Percentiles rank a stretch among this genome's conserved stretches.
Conservation (phyloP, 2,329 filamentous ascomycete species). For the Xylariaceae sp. region DNA sequence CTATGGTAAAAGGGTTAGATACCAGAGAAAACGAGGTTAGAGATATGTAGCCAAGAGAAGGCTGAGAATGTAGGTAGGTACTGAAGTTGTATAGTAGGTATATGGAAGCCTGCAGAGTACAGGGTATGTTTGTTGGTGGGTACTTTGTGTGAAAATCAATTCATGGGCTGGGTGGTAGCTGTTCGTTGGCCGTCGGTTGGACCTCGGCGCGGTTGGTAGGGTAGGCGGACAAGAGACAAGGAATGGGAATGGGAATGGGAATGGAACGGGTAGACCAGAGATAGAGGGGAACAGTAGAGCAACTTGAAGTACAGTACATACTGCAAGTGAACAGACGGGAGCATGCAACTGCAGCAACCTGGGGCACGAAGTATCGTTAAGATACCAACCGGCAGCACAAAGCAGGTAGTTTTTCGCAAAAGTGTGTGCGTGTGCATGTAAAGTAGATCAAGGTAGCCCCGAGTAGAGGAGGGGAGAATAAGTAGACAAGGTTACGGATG, state of each 20-base stretch:
- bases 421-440: slow-evolving; percentile 29
- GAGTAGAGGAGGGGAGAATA: slow-evolving; percentile 29
- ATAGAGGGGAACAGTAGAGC: slow-evolving; percentile 11
- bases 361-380: slow-evolving; percentile 16
- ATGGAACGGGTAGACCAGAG: slow-evolving; percentile 24
- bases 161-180: slow-evolving; percentile 27
- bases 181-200: slow-evolving; percentile 20
- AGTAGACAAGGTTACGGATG: slow-evolving; percentile 29
- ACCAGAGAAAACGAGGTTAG: slow-evolving; percentile 11
- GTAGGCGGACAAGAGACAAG: slow-evolving; percentile 15
- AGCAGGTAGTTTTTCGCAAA: slow-evolving; percentile 18
- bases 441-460: slow-evolving; percentile 33
- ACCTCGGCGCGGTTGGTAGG: too few species aligned
- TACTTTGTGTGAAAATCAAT: slow-evolving; percentile 21
- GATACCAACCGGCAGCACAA: slow-evolving; percentile 14
- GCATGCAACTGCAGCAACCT: slow-evolving; percentile 13
- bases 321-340: neutral
- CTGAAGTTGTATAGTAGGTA: slow-evolving; percentile 24
- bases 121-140: slow-evolving; percentile 27
- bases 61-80: slow-evolving; percentile 25
- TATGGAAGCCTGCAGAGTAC: slow-evolving; percentile 23
- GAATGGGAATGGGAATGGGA: slow-evolving; percentile 24
- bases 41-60: slow-evolving; percentile 14
- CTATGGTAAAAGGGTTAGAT: slow-evolving; percentile 24
- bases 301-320: slow-evolving; percentile 21